Conservation (phyloP, 1,284 basidiomycete genomes). For the Rhodotorula mucilaginosa region DNA sequence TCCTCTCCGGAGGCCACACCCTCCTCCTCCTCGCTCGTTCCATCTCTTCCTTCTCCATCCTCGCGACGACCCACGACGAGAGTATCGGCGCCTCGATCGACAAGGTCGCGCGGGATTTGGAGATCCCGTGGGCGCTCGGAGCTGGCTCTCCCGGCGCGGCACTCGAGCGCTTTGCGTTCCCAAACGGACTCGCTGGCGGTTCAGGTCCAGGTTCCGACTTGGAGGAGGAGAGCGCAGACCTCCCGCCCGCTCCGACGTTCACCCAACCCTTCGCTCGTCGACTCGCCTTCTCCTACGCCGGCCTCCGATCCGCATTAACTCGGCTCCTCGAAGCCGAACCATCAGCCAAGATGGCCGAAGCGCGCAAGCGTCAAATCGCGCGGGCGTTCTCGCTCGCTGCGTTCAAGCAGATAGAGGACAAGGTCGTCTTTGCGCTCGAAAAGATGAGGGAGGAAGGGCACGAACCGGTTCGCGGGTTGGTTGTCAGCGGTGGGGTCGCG, state of each 20-base stretch:
- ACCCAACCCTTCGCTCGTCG: conserved; percentile 59
- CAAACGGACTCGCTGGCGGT: background rate
- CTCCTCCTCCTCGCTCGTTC: conserved; percentile 72
- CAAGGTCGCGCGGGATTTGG: conserved; percentile 59
- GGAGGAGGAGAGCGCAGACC: too few relatives aligned
- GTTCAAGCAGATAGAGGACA: conserved; percentile 69
- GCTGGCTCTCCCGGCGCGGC: conserved; percentile 67
- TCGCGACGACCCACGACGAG: conserved; percentile 73
- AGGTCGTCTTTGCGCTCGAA: conserved; percentile 63
- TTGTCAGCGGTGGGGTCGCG: conserved; percentile 86
- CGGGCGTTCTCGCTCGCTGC: conserved; percentile 70
- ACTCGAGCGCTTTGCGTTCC: conserved; percentile 63
- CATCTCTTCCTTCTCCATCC: conserved; percentile 60
- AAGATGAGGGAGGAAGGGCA: conserved; percentile 54
- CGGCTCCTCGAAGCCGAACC: conserved; percentile 14
- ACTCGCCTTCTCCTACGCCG: conserved; percentile 72
- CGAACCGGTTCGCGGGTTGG: conserved; percentile 54
- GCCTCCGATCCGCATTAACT: conserved; percentile 50
- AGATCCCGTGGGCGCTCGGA: conserved; percentile 59
- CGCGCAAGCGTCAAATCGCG: conserved; percentile 55
- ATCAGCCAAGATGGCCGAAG: conserved; percentile 26
- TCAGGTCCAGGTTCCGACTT: too few relatives aligned
- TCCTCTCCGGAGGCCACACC: conserved; percentile 89
- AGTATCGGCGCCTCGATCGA: conserved; percentile 63
- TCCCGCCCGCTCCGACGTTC: conserved; percentile 45